phyloP scores from a whole-genome alignment of 345 rosid genomes.

The Gossypium arboreum region DNA sequence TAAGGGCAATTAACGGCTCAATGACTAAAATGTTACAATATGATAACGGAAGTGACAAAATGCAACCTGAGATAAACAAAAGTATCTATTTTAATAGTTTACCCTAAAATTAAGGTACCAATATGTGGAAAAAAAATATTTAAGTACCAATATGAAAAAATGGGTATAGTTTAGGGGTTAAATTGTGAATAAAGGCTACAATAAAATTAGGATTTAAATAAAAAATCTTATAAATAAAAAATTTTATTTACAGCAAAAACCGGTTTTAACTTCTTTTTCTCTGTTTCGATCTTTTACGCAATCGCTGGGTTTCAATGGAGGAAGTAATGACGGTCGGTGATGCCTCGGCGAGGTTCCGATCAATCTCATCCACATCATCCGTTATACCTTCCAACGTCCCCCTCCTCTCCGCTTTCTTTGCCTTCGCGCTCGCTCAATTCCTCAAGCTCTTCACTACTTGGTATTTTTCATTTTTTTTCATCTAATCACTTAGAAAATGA shows the following conservation, averaged over 20 bases:
- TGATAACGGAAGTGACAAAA: too few relatives aligned
- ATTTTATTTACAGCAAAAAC: neutral
- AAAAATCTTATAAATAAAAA: neutral
- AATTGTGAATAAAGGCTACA: too few relatives aligned
- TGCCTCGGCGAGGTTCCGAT: slow-evolving; percentile 35
- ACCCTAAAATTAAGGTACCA: neutral
- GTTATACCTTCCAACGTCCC: slow-evolving; percentile 37
- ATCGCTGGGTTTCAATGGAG: slow-evolving; percentile 30
- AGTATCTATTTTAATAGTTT: too few relatives aligned
- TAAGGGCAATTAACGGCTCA: too few relatives aligned
- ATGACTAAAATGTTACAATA: too few relatives aligned
- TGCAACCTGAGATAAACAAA: too few relatives aligned
- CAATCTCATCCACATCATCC: slow-evolving; percentile 29
- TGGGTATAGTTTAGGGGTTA: too few relatives aligned
- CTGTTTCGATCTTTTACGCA: neutral
- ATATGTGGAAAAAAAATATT: too few relatives aligned
- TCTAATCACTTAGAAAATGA: neutral
- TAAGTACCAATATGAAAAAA: too few relatives aligned
- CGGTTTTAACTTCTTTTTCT: neutral
- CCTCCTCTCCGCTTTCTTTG: slow-evolving; percentile 45
- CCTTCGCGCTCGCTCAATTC: slow-evolving; percentile 49
- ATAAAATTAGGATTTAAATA: too few relatives aligned
- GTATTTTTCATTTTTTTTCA: slow-evolving; percentile 18
- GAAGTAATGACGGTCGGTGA: slow-evolving; percentile 45
- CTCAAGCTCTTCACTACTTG: slow-evolving; percentile 53